Evolutionary conservation across 176 grass and related monocot genomes (phyloP).

Genomic region (Saccharum officinarum): DNA sequence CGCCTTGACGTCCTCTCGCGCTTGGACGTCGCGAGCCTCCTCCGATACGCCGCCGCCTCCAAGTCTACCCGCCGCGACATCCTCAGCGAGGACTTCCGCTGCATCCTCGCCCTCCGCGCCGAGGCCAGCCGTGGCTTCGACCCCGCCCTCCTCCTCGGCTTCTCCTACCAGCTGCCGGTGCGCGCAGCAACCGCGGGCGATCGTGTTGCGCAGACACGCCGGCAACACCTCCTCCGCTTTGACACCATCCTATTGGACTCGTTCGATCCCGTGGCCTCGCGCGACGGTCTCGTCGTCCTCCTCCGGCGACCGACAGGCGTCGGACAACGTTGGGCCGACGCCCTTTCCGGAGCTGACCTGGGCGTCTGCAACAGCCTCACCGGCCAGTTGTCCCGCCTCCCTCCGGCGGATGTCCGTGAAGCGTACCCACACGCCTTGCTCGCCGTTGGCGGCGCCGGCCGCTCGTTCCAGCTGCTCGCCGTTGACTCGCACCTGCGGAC

Average conservation of each 20-base stretch:
- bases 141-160: background rate
- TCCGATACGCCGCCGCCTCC: constrained; percentile 6
- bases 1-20: constrained; percentile 11
- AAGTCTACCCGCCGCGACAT: background rate
- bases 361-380: background rate
- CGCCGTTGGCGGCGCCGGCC: background rate
- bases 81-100: constrained; percentile 15
- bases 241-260: background rate
- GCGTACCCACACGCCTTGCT: background rate
- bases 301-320: background rate
- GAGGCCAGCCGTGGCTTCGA: background rate
- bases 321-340: background rate
- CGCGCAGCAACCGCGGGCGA: background rate
- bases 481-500: background rate
- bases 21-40: background rate
- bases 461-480: constrained; percentile 2
- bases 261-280: background rate
- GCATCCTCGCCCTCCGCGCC: background rate
- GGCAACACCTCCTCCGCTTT: background rate
- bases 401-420: background rate
- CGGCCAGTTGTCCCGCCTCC: background rate
- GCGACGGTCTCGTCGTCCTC: constrained; percentile 4
- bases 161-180: constrained; percentile 6
- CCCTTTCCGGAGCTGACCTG: background rate
- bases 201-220: background rate